Evolutionary conservation across 2,329 filamentous ascomycete species (phyloP).

Genomic region (Colletotrichum sublineola): DNA sequence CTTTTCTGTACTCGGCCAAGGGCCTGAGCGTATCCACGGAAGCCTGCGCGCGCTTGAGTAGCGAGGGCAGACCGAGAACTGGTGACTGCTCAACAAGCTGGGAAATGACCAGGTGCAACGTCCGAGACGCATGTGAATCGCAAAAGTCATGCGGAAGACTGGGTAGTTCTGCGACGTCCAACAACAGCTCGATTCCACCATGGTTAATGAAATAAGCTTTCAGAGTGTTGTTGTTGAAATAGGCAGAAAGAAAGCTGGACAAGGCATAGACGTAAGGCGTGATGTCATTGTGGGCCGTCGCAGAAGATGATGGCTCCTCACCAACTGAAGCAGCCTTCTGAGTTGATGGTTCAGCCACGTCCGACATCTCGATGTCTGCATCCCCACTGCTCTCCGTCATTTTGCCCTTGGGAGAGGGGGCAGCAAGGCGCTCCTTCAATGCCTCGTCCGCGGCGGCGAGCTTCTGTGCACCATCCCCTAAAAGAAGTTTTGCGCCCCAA

Average conservation of each 20-base stretch:
- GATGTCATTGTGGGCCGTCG: slow-evolving; percentile 56
- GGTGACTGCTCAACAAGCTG: slow-evolving; percentile 85
- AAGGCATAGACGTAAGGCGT: slow-evolving; percentile 81
- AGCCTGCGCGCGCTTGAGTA: slow-evolving; percentile 80
- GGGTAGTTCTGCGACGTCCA: slow-evolving; percentile 86
- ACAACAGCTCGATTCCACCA: slow-evolving; percentile 84
- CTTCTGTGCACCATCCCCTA: slow-evolving; percentile 69
- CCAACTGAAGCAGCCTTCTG: slow-evolving; percentile 38
- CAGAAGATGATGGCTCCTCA: slow-evolving; percentile 46
- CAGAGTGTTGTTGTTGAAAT: slow-evolving; percentile 80
- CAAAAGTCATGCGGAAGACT: slow-evolving; percentile 82
- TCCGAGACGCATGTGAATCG: slow-evolving; percentile 75
- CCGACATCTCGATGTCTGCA: slow-evolving; percentile 76
- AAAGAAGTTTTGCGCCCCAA: slow-evolving; percentile 84
- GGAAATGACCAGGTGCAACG: slow-evolving; percentile 80
- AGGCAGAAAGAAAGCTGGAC: slow-evolving; percentile 80
- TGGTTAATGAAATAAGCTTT: slow-evolving; percentile 81
- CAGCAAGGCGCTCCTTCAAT: slow-evolving; percentile 47
- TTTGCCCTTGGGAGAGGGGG: slow-evolving; percentile 54
- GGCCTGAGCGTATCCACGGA: slow-evolving; percentile 77
- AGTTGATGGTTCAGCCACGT: slow-evolving; percentile 55
- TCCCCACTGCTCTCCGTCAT: slow-evolving; percentile 53
- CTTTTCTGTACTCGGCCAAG: slow-evolving; percentile 67
- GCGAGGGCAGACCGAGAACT: slow-evolving; percentile 83
- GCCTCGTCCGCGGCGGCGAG: slow-evolving; percentile 68